Conservation (phyloP, 768 basidiomycete genomes). For the Tephrocybe rancida region DNA sequence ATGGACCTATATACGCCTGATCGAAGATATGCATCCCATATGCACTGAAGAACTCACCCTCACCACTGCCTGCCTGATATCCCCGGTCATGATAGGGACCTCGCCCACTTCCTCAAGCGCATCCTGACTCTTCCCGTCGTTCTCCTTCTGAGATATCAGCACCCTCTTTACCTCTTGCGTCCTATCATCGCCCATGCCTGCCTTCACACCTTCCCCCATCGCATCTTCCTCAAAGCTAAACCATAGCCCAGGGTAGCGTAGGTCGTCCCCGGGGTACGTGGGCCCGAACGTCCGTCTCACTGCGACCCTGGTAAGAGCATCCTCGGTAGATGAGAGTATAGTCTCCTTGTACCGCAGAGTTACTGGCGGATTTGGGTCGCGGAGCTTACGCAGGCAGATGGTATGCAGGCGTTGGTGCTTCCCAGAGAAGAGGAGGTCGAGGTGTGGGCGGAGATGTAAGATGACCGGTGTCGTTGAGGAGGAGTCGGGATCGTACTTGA, state of each 20-base stretch:
- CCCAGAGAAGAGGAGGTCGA: conserved; percentile 85
- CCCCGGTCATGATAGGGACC: conserved; percentile 70
- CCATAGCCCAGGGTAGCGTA: conserved; percentile 82
- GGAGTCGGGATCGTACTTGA: conserved; percentile 80
- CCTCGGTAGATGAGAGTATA: conserved; percentile 61
- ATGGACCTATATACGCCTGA: conserved; percentile 57
- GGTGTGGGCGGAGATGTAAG: conserved; percentile 76
- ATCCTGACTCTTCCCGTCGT: conserved; percentile 57
- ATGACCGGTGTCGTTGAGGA: conserved; percentile 73
- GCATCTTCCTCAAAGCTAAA: conserved; percentile 84
- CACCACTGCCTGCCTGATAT: conserved; percentile 65
- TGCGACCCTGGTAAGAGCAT: conserved; percentile 61
- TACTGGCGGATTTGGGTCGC: conserved; percentile 67
- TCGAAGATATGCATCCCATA: neutral
- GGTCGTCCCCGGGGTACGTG: conserved; percentile 75
- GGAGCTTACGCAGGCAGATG: conserved; percentile 70
- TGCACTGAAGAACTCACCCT: conserved; percentile 48
- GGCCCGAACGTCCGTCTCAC: conserved; percentile 81
- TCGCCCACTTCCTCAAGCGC: conserved; percentile 74
- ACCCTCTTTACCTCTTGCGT: conserved; percentile 78
- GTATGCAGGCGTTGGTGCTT: conserved; percentile 79
- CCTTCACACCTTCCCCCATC: conserved; percentile 56
- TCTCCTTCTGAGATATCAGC: conserved; percentile 69
- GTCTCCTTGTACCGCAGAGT: conserved; percentile 68
- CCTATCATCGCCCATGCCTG: conserved; percentile 58